Base-by-base conservation (phyloP, 2,329 filamentous ascomycete genomes). In the Sporothrix schenckii region DNA sequence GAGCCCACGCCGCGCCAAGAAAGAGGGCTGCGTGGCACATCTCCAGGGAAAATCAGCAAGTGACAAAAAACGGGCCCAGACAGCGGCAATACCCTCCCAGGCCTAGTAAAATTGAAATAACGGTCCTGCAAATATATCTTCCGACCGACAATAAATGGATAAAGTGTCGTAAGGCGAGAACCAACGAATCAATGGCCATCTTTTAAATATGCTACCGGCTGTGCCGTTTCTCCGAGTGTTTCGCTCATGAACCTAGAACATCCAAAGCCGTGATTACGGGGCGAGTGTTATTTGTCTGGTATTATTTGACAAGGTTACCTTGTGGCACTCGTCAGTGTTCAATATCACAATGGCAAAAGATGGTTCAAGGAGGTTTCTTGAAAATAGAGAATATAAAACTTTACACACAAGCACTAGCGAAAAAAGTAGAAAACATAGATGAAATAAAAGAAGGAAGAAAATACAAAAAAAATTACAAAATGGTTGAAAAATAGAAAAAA, bases 1-100 rank as follows among this genome's bases (percentile, higher is more conserved):
- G 27, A 30, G 4, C 34, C 34, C 34, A 34, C 34, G 34, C 6
- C 34, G 34, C 34, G 34, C 44, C 44, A 49, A 16, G 34, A n/a
- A 4, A 44, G 56, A 44, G 34, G 34, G 56, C 44, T 61, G 56
- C 34, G 56, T 61, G 56, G 56, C 34, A 39, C 16, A 24, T 61
- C 56, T 13, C 14, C 19, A 41, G 27, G 34, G 6, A 34, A 6
- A 34, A 34, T 9, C 4, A 34, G 10, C 6, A 14, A 16, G 11
- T 44, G 41, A 6, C 41, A 44, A 44, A 60, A 41, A 44, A n/a
- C 41, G 54, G 54, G 30, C 9, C 30, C 13, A 9, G 54, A 60
- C 54, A 41, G 16, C n/a, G 56, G 56, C 34, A 61, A 13, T 11
- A 24, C n/a, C 56, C 56, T 61, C 56, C 56, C n/a, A 61, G 34